These are phyloP conservation scores for Paraurostyla sp. DNA, from an alignment of 73 alveolate genomes.

Conservation along the genomic window DNA sequence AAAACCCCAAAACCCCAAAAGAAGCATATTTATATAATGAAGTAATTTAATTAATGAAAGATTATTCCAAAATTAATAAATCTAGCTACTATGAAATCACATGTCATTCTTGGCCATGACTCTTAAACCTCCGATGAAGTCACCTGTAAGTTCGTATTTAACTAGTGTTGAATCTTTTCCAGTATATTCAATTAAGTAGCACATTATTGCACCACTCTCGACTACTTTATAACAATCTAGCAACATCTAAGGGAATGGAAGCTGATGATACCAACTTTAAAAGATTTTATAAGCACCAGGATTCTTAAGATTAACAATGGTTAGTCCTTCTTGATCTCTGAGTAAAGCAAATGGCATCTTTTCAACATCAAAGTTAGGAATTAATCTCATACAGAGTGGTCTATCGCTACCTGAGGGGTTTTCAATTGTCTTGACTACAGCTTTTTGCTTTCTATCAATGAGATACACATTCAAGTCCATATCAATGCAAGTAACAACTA, in stretches of 20 bases:
- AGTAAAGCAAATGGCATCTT: slow-evolving; percentile 37
- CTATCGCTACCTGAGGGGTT: slow-evolving; percentile 23
- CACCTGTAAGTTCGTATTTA: slow-evolving; percentile 10
- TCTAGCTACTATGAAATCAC: too few species aligned
- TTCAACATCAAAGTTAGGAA: slow-evolving; percentile 19
- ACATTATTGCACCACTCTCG: neutral
- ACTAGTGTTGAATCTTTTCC: slow-evolving; percentile 40
- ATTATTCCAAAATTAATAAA: too few species aligned
- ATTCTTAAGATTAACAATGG: neutral
- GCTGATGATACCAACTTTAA: slow-evolving; percentile 39
- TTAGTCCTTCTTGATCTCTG: slow-evolving; percentile 44
- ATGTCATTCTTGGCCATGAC: slow-evolving; percentile 15
- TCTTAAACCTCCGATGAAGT: neutral
- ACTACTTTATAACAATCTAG: neutral
- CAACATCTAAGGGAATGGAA: slow-evolving; percentile 51
- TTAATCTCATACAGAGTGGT: slow-evolving; percentile 28
- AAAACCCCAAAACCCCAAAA: too few species aligned
- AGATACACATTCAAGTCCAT: slow-evolving; percentile 6
- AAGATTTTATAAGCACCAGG: neutral
- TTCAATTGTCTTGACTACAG: neutral
- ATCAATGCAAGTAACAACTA: neutral
- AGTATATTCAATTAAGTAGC: slow-evolving; percentile 6
- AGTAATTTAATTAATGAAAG: too few species aligned
- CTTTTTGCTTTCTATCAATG: slow-evolving; percentile 24
- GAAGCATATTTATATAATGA: too few species aligned